Conservation (phyloP, 192 early-diverging fungal species). For the Coemansia sp. region DNA sequence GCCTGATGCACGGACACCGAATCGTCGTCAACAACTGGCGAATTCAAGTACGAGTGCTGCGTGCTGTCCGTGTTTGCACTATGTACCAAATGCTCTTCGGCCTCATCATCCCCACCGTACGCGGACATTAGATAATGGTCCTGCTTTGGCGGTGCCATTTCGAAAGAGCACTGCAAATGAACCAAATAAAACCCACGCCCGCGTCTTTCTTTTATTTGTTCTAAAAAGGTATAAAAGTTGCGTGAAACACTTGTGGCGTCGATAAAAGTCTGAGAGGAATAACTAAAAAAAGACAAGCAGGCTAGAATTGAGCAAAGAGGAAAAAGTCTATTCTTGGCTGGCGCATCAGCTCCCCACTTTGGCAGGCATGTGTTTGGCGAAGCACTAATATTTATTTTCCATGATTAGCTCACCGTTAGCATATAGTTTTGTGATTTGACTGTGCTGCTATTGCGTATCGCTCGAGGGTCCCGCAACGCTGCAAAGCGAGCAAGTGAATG, state of each 20-base stretch:
- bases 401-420: too few species aligned
- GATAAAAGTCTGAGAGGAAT: not conserved
- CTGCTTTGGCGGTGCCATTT: constrained; percentile 19
- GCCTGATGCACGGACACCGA: constrained; percentile 35
- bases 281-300: not conserved
- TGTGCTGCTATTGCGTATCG: too few species aligned
- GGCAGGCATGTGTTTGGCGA: too few species aligned
- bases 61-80: constrained; percentile 21
- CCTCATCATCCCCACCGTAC: constrained; percentile 43
- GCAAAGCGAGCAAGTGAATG: too few species aligned
- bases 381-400: too few species aligned
- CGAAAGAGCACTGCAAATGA: not conserved
- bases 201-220: too few species aligned
- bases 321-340: too few species aligned
- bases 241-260: constrained; percentile 4
- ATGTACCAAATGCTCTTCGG: constrained; percentile 31
- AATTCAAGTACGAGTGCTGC: constrained; percentile 44
- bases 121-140: constrained; percentile 36
- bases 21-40: constrained; percentile 47
- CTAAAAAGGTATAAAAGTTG: not conserved
- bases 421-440: too few species aligned
- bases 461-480: too few species aligned
- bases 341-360: too few species aligned
- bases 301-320: not conserved
- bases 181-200: not conserved